These are phyloP conservation scores for Heracleum sosnowskyi DNA, from an alignment of 129 eudicot genomes.

Conservation along the genomic window DNA sequence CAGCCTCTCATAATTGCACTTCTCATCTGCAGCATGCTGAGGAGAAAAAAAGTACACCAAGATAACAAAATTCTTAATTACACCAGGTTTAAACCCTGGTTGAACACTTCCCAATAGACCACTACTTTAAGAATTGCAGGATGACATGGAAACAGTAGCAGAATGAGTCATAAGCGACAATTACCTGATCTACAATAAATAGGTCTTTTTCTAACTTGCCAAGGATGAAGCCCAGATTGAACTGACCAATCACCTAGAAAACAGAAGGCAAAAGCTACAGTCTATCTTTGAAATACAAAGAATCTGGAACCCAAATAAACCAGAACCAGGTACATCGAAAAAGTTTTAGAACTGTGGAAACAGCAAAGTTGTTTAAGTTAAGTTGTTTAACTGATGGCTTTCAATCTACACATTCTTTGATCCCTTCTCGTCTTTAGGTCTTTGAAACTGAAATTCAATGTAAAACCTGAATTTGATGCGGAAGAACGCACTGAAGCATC, in stretches of 20 bases:
- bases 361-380: background rate
- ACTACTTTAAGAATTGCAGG: background rate
- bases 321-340: background rate
- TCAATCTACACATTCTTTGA: too few relatives aligned
- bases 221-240: conserved; percentile 90
- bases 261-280: conserved; percentile 1
- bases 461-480: conserved; percentile 32
- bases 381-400: too few relatives aligned
- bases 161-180: background rate
- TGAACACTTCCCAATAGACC: background rate
- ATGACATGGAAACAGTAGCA: background rate
- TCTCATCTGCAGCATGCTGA: conserved; percentile 99
- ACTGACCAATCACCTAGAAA: conserved; percentile 78
- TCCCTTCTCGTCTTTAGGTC: conserved; percentile 61
- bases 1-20: conserved; percentile 82
- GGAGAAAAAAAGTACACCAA: conserved; percentile 8
- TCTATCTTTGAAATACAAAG: background rate
- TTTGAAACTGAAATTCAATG: conserved; percentile 64
- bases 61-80: background rate
- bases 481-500: conserved; percentile 44
- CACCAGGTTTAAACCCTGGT: conserved; percentile 7
- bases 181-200: conserved; percentile 93
- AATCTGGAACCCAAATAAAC: background rate
- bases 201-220: conserved; percentile 90
- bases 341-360: background rate